Conservation (phyloP, 2,329 filamentous ascomycete species). For the Penicillium sp. region DNA sequence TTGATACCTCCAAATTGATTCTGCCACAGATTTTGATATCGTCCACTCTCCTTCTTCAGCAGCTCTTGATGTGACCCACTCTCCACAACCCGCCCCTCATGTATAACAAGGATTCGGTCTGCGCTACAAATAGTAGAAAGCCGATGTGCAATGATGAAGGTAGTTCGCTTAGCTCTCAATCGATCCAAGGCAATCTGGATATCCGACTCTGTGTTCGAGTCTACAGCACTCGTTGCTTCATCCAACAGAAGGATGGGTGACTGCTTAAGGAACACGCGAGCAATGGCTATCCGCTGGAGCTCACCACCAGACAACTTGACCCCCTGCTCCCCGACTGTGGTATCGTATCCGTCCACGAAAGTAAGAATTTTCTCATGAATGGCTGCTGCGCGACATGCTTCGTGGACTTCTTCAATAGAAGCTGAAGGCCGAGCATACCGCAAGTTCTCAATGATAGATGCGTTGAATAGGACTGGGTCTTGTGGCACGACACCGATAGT, state of each 20-base stretch:
- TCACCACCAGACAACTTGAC: conserved; percentile 43
- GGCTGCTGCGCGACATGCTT: conserved; percentile 37
- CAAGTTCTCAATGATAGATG: conserved; percentile 63
- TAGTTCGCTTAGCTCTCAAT: conserved; percentile 27
- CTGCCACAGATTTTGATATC: conserved; percentile 34
- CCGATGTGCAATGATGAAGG: conserved; percentile 40
- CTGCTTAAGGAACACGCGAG: conserved; percentile 43
- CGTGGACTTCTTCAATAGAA: conserved; percentile 26
- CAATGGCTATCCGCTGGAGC: conserved; percentile 46
- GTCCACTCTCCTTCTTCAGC: conserved; percentile 28
- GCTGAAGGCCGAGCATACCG: conserved; percentile 54
- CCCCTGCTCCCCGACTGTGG: conserved; percentile 36
- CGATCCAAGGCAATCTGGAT: conserved; percentile 25
- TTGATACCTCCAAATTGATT: conserved; percentile 14
- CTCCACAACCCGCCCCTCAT: conserved; percentile 41
- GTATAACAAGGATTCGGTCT: conserved; percentile 34
- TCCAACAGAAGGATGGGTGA: conserved; percentile 43
- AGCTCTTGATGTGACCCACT: conserved; percentile 43
- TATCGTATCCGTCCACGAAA: conserved; percentile 39
- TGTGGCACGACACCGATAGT: conserved; percentile 64
- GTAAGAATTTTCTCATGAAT: conserved; percentile 41
- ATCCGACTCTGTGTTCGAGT: conserved; percentile 37
- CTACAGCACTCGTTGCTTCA: conserved; percentile 45
- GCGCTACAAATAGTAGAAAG: conserved; percentile 39
- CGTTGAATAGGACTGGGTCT: conserved; percentile 63